Base-by-base conservation (phyloP, 495 filamentous ascomycete genomes). In the Tuber melanosporum region DNA sequence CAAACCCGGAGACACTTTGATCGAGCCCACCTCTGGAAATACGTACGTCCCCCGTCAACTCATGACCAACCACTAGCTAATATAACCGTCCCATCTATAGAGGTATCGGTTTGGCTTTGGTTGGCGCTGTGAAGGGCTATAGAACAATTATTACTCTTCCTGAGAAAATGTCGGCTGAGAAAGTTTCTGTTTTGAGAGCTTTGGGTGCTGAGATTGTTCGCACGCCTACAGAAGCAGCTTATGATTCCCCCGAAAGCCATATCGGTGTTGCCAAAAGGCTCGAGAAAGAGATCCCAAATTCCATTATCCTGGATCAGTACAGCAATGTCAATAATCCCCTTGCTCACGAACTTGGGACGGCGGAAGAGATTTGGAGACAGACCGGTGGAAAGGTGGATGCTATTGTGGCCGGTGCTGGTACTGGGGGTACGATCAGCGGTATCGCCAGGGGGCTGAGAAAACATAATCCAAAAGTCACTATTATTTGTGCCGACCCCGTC, bases 101-200 rank as follows among this genome's bases (percentile, higher is more conserved):
- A 84, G 95, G 95, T 80, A 99, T 99, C 81, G 95, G 95, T 39
- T 87, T 99, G 72, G 95, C 95, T 26, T 88, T 99, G 69, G 95
- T 98, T 22, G 95, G 89, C 46, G 95, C 95, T 12, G 91, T 99
- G 77, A 98, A 98, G 86, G 94, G 92, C 72, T 99, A 99, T 86
- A 95, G 95, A 85, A 95, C 93, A 22, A 98, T 99, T 85, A 99
- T 99, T 83, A 99, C 95, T 0, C 89, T 99, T 3, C 95, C 95
- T 52, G 95, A 99, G 86, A 99, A 99, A 87, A 99, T 99, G 95
- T 97, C 94, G 9, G 90, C 93, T 43, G 95, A 99, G 85, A 99
- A 99, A 84, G 96, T 99, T 19, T 90, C 94, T 2, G 95, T 99
- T 17, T 87, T 99, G 42, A 90, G 93, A 71, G 94, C 95, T 26